Conservation (phyloP, 1,284 basidiomycete genomes). For the Puccinia hordei region DNA sequence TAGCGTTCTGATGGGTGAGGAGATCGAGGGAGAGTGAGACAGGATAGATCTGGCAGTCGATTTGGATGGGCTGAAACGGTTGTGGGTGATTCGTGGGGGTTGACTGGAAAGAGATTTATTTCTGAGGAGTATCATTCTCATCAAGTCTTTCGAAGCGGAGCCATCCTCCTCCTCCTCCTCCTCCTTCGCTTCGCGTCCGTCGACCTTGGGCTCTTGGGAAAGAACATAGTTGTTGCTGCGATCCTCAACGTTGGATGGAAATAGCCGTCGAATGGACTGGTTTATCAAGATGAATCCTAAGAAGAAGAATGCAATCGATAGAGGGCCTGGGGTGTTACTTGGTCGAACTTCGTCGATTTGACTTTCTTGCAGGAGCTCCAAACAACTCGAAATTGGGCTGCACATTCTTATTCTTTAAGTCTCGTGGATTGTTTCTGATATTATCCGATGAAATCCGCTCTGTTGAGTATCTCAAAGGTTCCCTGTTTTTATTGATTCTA, state of each 20-base stretch:
- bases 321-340: not conserved
- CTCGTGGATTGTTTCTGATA: no score
- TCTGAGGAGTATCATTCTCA: constrained; percentile 1
- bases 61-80: not conserved
- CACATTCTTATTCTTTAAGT: not conserved
- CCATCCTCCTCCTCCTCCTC: not conserved
- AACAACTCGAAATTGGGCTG: not conserved
- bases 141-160: not conserved
- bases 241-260: not conserved
- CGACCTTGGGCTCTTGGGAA: not conserved
- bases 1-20: not conserved
- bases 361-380: not conserved
- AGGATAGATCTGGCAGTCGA: not conserved
- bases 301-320: constrained; percentile 8
- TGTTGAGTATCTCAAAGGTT: no score
- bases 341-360: not conserved
- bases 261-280: not conserved
- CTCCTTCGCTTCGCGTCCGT: not conserved
- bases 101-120: not conserved
- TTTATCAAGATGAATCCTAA: constrained; percentile 14
- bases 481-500: no score
- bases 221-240: not conserved
- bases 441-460: no score
- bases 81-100: not conserved
- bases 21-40: not conserved